Conservation (phyloP, 805 yeast species). For the Ogataea chonburiensis region DNA sequence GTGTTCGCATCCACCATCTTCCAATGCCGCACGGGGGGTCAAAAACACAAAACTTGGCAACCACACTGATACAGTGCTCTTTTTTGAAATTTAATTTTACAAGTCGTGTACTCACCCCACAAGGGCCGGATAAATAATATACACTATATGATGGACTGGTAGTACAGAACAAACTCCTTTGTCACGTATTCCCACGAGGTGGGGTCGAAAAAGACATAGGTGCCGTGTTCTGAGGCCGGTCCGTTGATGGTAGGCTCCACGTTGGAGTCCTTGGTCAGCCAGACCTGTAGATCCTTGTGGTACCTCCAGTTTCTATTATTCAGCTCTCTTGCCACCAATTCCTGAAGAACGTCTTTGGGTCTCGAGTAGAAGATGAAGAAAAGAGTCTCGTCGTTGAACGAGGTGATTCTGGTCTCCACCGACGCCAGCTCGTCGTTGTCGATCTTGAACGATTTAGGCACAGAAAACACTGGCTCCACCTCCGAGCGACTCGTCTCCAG, state of each 20-base stretch:
- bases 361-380: slow-evolving; percentile 91
- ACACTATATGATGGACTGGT: slow-evolving; percentile 36
- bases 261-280: slow-evolving; percentile 93
- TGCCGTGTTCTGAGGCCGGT: slow-evolving; percentile 84
- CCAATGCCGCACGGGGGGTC: not conserved
- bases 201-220: slow-evolving; percentile 93
- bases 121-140: slow-evolving; percentile 4
- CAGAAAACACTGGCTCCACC: slow-evolving; percentile 77
- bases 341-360: slow-evolving; percentile 92
- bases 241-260: slow-evolving; percentile 84
- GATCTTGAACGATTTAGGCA: slow-evolving; percentile 55
- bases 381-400: slow-evolving; percentile 85
- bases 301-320: slow-evolving; percentile 95
- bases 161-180: slow-evolving; percentile 57
- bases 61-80: too few relatives aligned
- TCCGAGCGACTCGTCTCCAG: slow-evolving; percentile 85
- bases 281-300: slow-evolving; percentile 91
- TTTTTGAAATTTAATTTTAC: not conserved
- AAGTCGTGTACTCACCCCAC: slow-evolving; percentile 8
- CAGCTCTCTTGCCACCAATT: slow-evolving; percentile 87
- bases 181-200: slow-evolving; percentile 94
- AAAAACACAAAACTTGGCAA: not conserved
- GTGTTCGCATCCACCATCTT: not conserved
- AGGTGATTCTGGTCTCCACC: slow-evolving; percentile 43
- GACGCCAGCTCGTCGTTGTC: slow-evolving; percentile 24